Percentiles rank a stretch among this genome's conserved stretches.
Conservation (phyloP, 2,329 filamentous ascomycete genomes). For the Claviceps maximensis region DNA sequence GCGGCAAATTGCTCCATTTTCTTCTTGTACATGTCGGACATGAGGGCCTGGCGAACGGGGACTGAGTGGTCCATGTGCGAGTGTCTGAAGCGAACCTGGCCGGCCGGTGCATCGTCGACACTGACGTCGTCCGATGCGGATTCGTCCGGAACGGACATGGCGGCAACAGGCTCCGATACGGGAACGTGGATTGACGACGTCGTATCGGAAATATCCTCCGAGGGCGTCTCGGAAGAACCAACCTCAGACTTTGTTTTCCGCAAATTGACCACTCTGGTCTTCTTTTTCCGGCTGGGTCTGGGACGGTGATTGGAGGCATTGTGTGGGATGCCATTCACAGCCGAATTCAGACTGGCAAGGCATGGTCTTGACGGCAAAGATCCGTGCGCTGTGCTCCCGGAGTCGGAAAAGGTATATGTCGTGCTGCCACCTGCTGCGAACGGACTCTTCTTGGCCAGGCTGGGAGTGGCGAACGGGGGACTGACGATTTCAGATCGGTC, state of each 20-base stretch:
- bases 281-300: constrained; percentile 59
- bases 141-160: constrained; percentile 46
- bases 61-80: constrained; percentile 8
- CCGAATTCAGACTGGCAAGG: constrained; percentile 47
- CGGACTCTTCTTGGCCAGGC: constrained; percentile 50
- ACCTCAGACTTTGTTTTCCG: constrained; percentile 46
- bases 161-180: constrained; percentile 46
- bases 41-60: constrained; percentile 11
- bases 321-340: constrained; percentile 48
- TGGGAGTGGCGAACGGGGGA: constrained; percentile 33
- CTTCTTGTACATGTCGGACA: constrained; percentile 13
- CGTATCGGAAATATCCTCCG: constrained; percentile 35
- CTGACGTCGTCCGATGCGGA: constrained; percentile 33
- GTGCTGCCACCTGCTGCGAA: constrained; percentile 43
- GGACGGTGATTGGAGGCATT: constrained; percentile 48
- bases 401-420: constrained; percentile 63
- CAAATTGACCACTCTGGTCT: constrained; percentile 71
- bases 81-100: constrained; percentile 29
- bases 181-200: constrained; percentile 46
- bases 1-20: constrained; percentile 14
- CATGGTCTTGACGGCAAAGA: constrained; percentile 57
- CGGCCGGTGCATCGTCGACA: constrained; percentile 15
- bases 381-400: constrained; percentile 48
- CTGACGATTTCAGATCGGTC: constrained; percentile 52
- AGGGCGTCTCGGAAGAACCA: constrained; percentile 37